Conservation (phyloP, 345 rosid genomes). For the Arabidopsis suecica region DNA sequence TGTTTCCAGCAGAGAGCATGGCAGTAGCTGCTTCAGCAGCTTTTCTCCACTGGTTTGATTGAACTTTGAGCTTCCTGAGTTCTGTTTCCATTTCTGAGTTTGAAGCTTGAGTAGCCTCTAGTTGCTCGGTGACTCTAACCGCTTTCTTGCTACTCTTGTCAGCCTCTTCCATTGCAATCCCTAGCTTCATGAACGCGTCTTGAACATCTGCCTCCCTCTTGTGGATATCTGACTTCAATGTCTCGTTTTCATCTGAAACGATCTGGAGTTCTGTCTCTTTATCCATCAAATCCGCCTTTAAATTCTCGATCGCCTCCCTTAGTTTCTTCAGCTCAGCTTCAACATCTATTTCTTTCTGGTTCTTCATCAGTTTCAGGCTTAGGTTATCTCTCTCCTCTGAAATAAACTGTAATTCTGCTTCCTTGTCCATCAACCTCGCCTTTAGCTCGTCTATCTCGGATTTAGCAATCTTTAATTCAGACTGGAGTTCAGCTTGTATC, state of each 20-base stretch:
- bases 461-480: conserved; percentile 64
- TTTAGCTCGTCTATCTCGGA: conserved; percentile 68
- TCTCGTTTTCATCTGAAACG: conserved; percentile 70
- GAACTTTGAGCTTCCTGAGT: conserved; percentile 89
- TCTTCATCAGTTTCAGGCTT: conserved; percentile 55
- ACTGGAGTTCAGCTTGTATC: conserved; percentile 67
- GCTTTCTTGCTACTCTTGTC: conserved; percentile 77
- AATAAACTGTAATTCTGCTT: conserved; percentile 73
- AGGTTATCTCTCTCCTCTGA: conserved; percentile 77
- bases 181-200: conserved; percentile 73
- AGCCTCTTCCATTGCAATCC: conserved; percentile 75
- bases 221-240: conserved; percentile 57
- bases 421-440: conserved; percentile 86
- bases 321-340: conserved; percentile 57
- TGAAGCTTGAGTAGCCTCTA: conserved; percentile 77
- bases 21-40: conserved; percentile 97
- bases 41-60: conserved; percentile 98
- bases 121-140: conserved; percentile 70
- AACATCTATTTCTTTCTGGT: conserved; percentile 40
- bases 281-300: conserved; percentile 72
- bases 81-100: conserved; percentile 76
- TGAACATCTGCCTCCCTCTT: conserved; percentile 61
- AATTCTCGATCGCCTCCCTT: conserved; percentile 52
- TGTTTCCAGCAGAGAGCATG: conserved; percentile 82
- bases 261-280: conserved; percentile 79